phyloP scores from a whole-genome alignment of 768 basidiomycete genomes.

The Leucocoprinus sp. region DNA sequence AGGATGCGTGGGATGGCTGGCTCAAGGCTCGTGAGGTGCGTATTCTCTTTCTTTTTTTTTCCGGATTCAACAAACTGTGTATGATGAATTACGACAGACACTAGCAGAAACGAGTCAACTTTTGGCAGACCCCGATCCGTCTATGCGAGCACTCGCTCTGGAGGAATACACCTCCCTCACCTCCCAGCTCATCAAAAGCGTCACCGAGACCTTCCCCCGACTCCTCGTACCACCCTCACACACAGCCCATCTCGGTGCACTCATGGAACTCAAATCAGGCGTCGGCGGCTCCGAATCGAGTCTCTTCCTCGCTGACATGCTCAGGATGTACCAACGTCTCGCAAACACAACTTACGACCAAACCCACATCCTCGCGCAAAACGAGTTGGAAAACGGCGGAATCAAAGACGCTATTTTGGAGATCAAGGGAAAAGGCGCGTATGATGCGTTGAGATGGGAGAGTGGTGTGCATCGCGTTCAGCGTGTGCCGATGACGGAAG shows the following conservation, averaged over 20 bases:
- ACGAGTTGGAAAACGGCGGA: slow-evolving; percentile 53
- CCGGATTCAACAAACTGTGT: not conserved
- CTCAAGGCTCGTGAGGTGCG: slow-evolving; percentile 46
- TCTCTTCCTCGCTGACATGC: slow-evolving; percentile 69
- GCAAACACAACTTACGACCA: slow-evolving; percentile 54
- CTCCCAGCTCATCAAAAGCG: slow-evolving; percentile 23
- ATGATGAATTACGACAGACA: slow-evolving; percentile 39
- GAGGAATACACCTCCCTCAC: slow-evolving; percentile 54
- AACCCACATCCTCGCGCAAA: slow-evolving; percentile 48
- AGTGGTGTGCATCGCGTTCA: slow-evolving; percentile 96
- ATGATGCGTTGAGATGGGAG: slow-evolving; percentile 79
- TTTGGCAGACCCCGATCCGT: slow-evolving; percentile 64
- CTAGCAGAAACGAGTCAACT: slow-evolving; percentile 54
- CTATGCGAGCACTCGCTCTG: slow-evolving; percentile 64
- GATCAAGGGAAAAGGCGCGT: slow-evolving; percentile 68
- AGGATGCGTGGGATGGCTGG: slow-evolving; percentile 64
- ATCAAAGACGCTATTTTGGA: slow-evolving; percentile 75
- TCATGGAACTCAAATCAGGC: slow-evolving; percentile 88
- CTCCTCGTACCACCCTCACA: slow-evolving; percentile 67
- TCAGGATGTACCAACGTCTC: slow-evolving; percentile 75
- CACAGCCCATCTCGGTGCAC: slow-evolving; percentile 60
- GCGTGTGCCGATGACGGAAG: slow-evolving; percentile 85
- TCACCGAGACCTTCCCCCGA: slow-evolving; percentile 48
- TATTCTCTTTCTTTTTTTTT: slow-evolving; percentile 4
- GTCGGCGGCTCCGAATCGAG: slow-evolving; percentile 88